Conservation (phyloP, 2,329 filamentous ascomycete genomes). For the Claviceps sp. region DNA sequence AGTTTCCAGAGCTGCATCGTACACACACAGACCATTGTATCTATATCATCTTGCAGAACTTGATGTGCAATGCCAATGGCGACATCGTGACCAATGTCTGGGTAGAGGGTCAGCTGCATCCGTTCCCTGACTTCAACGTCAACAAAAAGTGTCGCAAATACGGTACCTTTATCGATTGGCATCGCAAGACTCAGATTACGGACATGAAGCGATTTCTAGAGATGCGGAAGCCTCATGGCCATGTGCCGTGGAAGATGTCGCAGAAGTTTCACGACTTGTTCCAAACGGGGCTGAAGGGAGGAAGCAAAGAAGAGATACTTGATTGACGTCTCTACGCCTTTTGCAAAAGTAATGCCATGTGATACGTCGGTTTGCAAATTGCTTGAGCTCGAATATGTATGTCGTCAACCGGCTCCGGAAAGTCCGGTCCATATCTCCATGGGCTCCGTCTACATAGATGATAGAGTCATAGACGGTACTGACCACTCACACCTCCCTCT, state of each 20-base stretch:
- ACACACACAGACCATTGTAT: slow-evolving; percentile 9
- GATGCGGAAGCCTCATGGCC: slow-evolving; percentile 1
- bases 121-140: slow-evolving; percentile 10
- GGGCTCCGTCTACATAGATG: too few relatives aligned
- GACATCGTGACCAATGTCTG: slow-evolving; percentile 9
- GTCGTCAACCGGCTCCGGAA: too few relatives aligned
- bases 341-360: too few relatives aligned
- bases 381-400: too few relatives aligned
- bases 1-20: slow-evolving; percentile 8
- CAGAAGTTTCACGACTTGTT: neutral
- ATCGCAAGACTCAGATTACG: slow-evolving; percentile 4
- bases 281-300: neutral
- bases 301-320: neutral
- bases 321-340: neutral
- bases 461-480: too few relatives aligned
- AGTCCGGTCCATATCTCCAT: too few relatives aligned
- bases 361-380: too few relatives aligned
- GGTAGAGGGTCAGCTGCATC: slow-evolving; percentile 6
- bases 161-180: slow-evolving; percentile 9
- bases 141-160: slow-evolving; percentile 10
- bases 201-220: slow-evolving; percentile 1
- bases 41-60: slow-evolving; percentile 8
- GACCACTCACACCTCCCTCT: too few relatives aligned
- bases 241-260: neutral
- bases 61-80: slow-evolving; percentile 10